Percentiles rank a stretch among this genome's conserved stretches.
These are phyloP conservation scores for Draba incana DNA, from an alignment of 345 rosid genomes.

Conservation along the genomic window DNA sequence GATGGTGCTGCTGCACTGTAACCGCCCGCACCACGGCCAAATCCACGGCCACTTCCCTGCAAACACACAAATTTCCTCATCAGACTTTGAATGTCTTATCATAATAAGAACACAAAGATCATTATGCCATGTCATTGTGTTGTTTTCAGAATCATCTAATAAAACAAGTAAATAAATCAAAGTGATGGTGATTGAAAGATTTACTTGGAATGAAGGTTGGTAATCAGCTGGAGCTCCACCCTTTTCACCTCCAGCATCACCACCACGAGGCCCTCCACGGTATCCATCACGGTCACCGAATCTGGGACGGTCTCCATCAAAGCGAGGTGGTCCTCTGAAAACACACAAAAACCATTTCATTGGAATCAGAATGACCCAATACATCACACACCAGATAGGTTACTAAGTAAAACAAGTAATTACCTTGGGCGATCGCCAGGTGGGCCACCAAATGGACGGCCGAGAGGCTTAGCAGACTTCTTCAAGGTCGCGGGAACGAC, in stretches of 20 bases:
- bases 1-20: conserved; percentile 52
- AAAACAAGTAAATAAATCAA: no score
- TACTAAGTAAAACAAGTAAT: background rate
- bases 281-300: conserved; percentile 94
- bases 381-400: background rate
- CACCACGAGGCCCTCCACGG: conserved; percentile 88
- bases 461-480: conserved; percentile 68
- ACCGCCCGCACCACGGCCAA: conserved; percentile 85
- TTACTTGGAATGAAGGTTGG: conserved; percentile 87
- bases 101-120: no score
- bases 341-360: conserved; percentile 4
- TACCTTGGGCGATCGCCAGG: conserved; percentile 79
- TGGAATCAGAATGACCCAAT: background rate
- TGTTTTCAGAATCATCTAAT: no score
- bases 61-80: background rate
- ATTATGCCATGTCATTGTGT: no score
- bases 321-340: conserved; percentile 75
- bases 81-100: background rate
- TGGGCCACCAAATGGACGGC: conserved; percentile 73
- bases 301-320: conserved; percentile 79
- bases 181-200: background rate
- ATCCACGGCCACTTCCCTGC: conserved; percentile 67
- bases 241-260: conserved; percentile 80
- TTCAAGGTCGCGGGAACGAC: conserved; percentile 81
- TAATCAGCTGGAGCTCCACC: conserved; percentile 94